Base-by-base conservation (phyloP, 345 rosid genomes). In the Eucalyptus microcorys region DNA sequence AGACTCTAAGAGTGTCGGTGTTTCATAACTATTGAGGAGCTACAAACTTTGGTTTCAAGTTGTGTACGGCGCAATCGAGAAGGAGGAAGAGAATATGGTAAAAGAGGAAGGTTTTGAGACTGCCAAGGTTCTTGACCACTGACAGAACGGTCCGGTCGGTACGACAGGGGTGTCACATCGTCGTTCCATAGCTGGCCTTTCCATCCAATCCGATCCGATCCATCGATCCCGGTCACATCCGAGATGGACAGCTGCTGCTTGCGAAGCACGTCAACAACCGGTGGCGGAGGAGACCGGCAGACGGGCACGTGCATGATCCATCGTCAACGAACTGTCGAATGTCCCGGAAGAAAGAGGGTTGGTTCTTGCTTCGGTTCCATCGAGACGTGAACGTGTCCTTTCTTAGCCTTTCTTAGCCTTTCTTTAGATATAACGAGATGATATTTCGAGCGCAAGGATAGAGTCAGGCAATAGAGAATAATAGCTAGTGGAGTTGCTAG, bases 1-100 rank as follows among this genome's bases (percentile, higher is more conserved):
- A 45, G 3, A n/a, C n/a, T n/a, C n/a, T n/a, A 45, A 47, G 49
- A 12, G 14, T 12, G 53, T n/a, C 0, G 3, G 55, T 17, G 0
- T 9, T 50, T 17, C 4, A 4, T 7, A 50, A 3, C 8, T 19
- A 52, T 52, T 7, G 57, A 57, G 64, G 64, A 26, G 64, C n/a
- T 57, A 10, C 7, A 5, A n/a, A n/a, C n/a, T n/a, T n/a, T n/a
- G n/a, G n/a, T 57, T 57, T 26, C n/a, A 26, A 57, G n/a, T 57
- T 57, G 30, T 10, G 64, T 57, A 26, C 6, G 14, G n/a, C 14
- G n/a, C 64, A 57, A 57, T 57, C 30, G 0, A 26, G 14, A 1
- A 57, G n/a, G 30, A 57, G 64, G 26, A 19, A 52, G 9, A 52
- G 9, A 19, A 19, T 8, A 26, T 12, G 66, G 14, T n/a, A 26